Percentiles rank a stretch among this genome's conserved stretches.
phyloP scores from a whole-genome alignment of 192 early-diverging fungal genomes.

The Entomortierella beljakovae region DNA sequence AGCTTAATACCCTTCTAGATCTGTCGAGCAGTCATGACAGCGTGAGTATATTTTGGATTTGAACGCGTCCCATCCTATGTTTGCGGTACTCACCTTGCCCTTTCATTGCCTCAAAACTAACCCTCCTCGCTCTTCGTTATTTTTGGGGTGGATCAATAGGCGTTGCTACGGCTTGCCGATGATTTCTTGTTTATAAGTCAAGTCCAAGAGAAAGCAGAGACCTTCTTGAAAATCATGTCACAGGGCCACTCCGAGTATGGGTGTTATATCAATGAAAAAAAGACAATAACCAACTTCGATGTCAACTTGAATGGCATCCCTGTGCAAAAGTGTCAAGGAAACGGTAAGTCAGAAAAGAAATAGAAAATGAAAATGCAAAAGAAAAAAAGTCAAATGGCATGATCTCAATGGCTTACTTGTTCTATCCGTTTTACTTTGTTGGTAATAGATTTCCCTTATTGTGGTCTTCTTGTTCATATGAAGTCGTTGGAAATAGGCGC shows the following conservation, averaged over 20 bases:
- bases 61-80: background rate
- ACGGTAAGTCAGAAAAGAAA: conserved; percentile 17
- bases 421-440: background rate
- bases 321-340: conserved; percentile 32
- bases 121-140: background rate
- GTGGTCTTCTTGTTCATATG: conserved; percentile 81
- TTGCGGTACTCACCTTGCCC: background rate
- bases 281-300: conserved; percentile 86
- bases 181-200: conserved; percentile 87
- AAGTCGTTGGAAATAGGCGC: conserved; percentile 70
- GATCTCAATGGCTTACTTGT: background rate
- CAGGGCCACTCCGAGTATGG: conserved; percentile 77
- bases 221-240: conserved; percentile 71
- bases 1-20: conserved; percentile 63
- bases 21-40: conserved; percentile 57
- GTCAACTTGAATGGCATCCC: conserved; percentile 45
- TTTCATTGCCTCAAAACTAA: background rate
- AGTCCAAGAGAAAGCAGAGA: conserved; percentile 55
- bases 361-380: background rate
- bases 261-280: conserved; percentile 77
- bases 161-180: conserved; percentile 83
- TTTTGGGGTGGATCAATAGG: conserved; percentile 26
- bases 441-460: conserved; percentile 81
- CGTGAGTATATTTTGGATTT: conserved; percentile 30
- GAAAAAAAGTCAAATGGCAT: background rate